Base-by-base conservation (phyloP, 352 stramenopile species). In the Globisporangium yorkense region DNA sequence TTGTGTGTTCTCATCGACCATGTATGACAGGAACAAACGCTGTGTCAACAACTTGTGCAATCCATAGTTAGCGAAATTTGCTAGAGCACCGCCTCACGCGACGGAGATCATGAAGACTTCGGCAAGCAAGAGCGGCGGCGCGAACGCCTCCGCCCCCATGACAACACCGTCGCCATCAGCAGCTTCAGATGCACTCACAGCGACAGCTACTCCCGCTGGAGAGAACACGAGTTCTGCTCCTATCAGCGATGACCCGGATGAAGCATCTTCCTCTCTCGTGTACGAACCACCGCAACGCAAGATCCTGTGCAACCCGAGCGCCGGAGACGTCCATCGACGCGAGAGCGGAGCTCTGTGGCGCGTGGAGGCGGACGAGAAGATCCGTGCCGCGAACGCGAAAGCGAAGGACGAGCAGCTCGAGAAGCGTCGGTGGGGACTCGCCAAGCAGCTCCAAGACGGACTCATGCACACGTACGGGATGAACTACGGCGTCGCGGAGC, bases 401-500 rank as follows among this genome's bases (percentile, higher is more conserved):
- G 79, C 74, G 0, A 65, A 64, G 41, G 74, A 87, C 37, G 77
- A 89, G 43, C 75, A 89, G 44, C 67, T 68, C 29, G 79, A 89
- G 55, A 88, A 89, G 52, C 77, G 79, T 4, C 75, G 81, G 3
- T 87, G 80, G 75, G 81, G 75, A 5, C 70, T 92, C 5, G 79
- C 77, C 21, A 92, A 92, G 49, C 79, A 92, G 54, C 62, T 87
- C 5, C 81, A 92, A 49, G 74, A 89, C 41, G 77, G 77, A 0
- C 62, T 89, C 7, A 62, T 88, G 64, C 75, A 89, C 65, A 85
- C 76, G 39, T 89, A 75, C 56, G 72, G 69, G 24, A 80, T 89
- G 59, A 89, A 88, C 59, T 86, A 89, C 56, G 82, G 77, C 15
- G 68, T 89, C 21, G 68, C 79, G 0, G 79, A 92, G 55, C 71